Evolutionary conservation across 2,329 filamentous ascomycete genomes (phyloP), one percentile per base, ranked within the genome.

Genomic region (Fusarium neocosmosporiellum): DNA sequence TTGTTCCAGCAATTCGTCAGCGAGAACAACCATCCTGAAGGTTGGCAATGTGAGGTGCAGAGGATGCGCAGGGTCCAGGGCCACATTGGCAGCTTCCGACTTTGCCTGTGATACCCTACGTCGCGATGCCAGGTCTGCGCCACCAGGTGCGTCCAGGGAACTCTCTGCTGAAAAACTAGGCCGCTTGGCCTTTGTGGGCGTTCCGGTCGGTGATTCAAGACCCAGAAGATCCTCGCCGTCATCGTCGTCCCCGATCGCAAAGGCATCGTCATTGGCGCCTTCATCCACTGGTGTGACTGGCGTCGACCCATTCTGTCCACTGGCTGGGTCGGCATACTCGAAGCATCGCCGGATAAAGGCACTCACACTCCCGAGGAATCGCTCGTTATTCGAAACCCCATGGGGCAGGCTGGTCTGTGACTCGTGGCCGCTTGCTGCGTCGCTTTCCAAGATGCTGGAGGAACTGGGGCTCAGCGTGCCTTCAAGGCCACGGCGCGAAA

Each of bases 21-120:
- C 96, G 9, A 99, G 90, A 11, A 99, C 94, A 5, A 99, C 95
- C 96, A 99, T 99, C 73, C 96, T 93, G 88, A 99, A 99, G 1
- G 96, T 99, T 1, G 96, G 96, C 2, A 99, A 88, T 1, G 96
- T 98, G 78, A 99, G 98, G 80, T 98, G 93, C 1, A 99, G 88
- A 8, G 96, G 96, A 72, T 97, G 96, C 29, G 94, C 92, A 4
- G 96, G 96, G 80, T 99, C 95, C 5, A 99, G 88, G 1, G 96
- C 96, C 10, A 92, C 91, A 79, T 99, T 99, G 54, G 95, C 95
- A 22, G 93, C 89, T 79, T 94, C 91, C 1, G 92, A 91, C 77
- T 91, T 89, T 9, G 92, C 89, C 79, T 90, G 92, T 58, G 90
- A 91, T 33, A 86, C 86, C 59, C 76, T 78, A n/a, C 81, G 78